phyloP scores from a whole-genome alignment of 2,329 filamentous ascomycete species.

The Fusarium neocosmosporiellum region DNA sequence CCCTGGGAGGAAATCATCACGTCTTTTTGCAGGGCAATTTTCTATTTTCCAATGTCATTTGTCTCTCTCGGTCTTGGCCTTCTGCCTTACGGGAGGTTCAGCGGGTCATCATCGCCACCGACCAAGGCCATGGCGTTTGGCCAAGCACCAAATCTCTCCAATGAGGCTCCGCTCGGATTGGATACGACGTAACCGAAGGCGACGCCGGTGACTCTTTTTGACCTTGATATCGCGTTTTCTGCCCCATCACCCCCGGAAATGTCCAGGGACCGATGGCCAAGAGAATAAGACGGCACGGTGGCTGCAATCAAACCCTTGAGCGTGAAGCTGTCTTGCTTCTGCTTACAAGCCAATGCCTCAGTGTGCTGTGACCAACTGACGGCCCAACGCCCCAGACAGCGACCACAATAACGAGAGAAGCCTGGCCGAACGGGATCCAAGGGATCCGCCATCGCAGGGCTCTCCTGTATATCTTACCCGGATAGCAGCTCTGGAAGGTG shows the following conservation, averaged over 20 bases:
- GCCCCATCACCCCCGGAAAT: not conserved
- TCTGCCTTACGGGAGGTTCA: not conserved
- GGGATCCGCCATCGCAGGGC: not conserved
- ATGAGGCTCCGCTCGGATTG: not conserved
- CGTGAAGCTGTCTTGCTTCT: not conserved
- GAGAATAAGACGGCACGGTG: slow-evolving; percentile 5
- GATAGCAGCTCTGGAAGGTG: slow-evolving; percentile 17
- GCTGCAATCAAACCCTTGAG: slow-evolving; percentile 7
- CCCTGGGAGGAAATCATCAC: not conserved
- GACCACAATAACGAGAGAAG: not conserved
- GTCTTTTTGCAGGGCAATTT: not conserved
- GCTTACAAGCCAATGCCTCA: not conserved
- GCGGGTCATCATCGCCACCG: not conserved
- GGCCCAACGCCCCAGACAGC: not conserved
- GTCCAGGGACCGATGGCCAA: slow-evolving; percentile 17
- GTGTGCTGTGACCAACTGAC: not conserved
- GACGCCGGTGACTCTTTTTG: not conserved
- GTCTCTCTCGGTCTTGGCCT: not conserved
- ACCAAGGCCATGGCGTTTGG: not conserved
- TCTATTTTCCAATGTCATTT: not conserved
- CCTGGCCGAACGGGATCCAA: not conserved
- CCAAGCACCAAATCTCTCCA: not conserved
- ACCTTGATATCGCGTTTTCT: not conserved
- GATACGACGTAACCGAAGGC: not conserved
- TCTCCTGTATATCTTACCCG: not conserved